These are phyloP conservation scores for Linum tenue DNA, from an alignment of 345 rosid genomes.

Conservation along the genomic window DNA sequence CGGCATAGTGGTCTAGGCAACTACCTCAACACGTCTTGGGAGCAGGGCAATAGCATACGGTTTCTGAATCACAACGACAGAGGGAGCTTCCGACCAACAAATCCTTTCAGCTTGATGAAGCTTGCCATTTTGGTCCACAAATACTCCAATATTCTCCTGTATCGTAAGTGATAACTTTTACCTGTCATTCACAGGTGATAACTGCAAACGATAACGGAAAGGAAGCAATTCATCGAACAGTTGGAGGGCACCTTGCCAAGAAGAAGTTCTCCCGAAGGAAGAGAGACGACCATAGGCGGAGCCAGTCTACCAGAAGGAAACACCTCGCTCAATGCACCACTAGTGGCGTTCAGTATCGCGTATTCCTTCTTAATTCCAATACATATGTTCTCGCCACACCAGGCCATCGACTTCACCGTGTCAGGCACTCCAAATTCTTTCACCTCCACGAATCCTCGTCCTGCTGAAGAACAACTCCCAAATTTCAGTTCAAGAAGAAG, in stretches of 20 bases:
- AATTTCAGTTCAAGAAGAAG: slow-evolving; percentile 8
- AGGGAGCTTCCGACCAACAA: slow-evolving; percentile 98
- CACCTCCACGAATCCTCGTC: slow-evolving; percentile 94
- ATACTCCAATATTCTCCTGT: slow-evolving; percentile 87
- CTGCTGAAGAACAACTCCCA: slow-evolving; percentile 41
- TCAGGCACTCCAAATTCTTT: slow-evolving; percentile 93
- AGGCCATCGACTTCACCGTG: slow-evolving; percentile 83
- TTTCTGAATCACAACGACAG: slow-evolving; percentile 61
- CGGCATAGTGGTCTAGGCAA: background rate
- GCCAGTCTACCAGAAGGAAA: slow-evolving; percentile 93
- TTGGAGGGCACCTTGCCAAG: slow-evolving; percentile 71
- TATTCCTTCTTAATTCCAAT: slow-evolving; percentile 82
- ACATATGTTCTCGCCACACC: slow-evolving; percentile 96
- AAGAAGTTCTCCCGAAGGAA: slow-evolving; percentile 87
- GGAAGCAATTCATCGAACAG: background rate
- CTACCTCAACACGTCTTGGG: slow-evolving; percentile 92
- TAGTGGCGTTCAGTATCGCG: slow-evolving; percentile 65
- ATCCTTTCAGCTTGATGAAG: slow-evolving; percentile 82
- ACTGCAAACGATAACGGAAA: background rate
- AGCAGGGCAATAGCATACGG: slow-evolving; percentile 82
- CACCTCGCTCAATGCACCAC: slow-evolving; percentile 76
- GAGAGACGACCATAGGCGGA: slow-evolving; percentile 72
- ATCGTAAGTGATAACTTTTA: slow-evolving; percentile 12
- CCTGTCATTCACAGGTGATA: background rate
- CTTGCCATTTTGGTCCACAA: slow-evolving; percentile 98